Evolutionary conservation across 768 basidiomycete genomes (phyloP), one percentile per base, ranked within the genome.

Genomic region (Sarcodon aspratus): DNA sequence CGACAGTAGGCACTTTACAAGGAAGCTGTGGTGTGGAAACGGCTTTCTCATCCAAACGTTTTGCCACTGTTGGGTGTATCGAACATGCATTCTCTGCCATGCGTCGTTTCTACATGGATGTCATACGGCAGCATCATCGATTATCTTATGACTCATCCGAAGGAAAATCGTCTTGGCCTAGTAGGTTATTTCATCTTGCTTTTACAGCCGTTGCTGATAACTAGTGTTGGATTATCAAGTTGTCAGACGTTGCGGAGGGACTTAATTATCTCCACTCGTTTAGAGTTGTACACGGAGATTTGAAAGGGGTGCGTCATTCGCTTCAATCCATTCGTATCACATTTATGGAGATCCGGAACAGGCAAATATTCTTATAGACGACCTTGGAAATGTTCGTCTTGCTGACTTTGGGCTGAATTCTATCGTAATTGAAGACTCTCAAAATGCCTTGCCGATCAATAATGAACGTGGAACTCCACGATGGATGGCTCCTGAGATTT

Each of bases 1-100:
- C 6, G 6, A 13, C 3, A 17, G 2, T 13, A 42, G 40, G 27
- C 17, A 27, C 27, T 42, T 27, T 42, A 27, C 27, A 42, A 42
- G 27, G 40, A 42, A 13, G 40, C 27, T 8, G 40, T 42, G 2
- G 12, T 45, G 9, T 49, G 51, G 51, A 44, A 36, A 27, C 6
- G 36, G 15, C 51, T 52, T 15, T 34, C 17, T 9, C 51, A 52
- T 37, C 48, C 37, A n/a, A 49, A 52, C 36, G 34, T 49, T 9
- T 33, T 40, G 21, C 38, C 48, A 33, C 15, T 49, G 37, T 35
- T 33, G 33, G 49, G 49, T 8, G 21, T 50, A 32, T 40, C 21
- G 21, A 27, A 27, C 21, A 27, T 18, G 3, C 17, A 18, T 8
- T 32, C 21, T 33, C 21, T 42, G 5, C 44, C 44, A 33, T 37